These are phyloP conservation scores for Trichophyton verrucosum DNA, from an alignment of 2,329 filamentous ascomycete genomes.

Conservation along the genomic window DNA sequence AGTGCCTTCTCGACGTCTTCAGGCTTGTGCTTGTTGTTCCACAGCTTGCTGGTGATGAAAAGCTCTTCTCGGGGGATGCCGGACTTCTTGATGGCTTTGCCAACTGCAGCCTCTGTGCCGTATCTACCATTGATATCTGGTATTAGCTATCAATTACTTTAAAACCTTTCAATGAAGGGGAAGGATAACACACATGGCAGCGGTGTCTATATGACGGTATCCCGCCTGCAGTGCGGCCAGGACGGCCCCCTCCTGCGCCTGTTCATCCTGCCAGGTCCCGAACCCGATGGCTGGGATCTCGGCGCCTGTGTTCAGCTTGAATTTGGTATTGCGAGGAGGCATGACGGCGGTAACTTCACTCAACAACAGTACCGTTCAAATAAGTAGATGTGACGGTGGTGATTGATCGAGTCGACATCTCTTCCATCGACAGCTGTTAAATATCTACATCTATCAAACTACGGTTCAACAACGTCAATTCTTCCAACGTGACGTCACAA, in stretches of 20 bases:
- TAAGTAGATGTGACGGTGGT: background rate
- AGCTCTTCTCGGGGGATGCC: slow-evolving; percentile 52
- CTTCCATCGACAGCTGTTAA: background rate
- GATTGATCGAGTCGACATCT: background rate
- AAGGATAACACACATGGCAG: slow-evolving; percentile 27
- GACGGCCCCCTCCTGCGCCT: slow-evolving; percentile 37
- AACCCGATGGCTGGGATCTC: slow-evolving; percentile 40
- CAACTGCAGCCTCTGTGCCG: slow-evolving; percentile 54
- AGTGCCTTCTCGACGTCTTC: slow-evolving; percentile 52
- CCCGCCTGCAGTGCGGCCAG: slow-evolving; percentile 37
- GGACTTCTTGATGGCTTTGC: slow-evolving; percentile 50
- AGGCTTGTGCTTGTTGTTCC: slow-evolving; percentile 51
- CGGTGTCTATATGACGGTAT: slow-evolving; percentile 46
- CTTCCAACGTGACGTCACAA: background rate
- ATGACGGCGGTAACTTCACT: background rate
- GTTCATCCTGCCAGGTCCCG: slow-evolving; percentile 44
- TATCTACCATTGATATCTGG: slow-evolving; percentile 31
- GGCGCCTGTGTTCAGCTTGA: slow-evolving; percentile 38
- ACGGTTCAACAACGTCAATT: background rate
- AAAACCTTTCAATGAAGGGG: background rate
- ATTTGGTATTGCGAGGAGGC: slow-evolving; percentile 21
- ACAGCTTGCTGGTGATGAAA: slow-evolving; percentile 56
- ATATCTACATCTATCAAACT: background rate
- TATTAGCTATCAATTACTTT: background rate
- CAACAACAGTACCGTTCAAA: background rate